phyloP scores from a whole-genome alignment of 2,329 filamentous ascomycete genomes.

The Rutstroemia sp. region DNA sequence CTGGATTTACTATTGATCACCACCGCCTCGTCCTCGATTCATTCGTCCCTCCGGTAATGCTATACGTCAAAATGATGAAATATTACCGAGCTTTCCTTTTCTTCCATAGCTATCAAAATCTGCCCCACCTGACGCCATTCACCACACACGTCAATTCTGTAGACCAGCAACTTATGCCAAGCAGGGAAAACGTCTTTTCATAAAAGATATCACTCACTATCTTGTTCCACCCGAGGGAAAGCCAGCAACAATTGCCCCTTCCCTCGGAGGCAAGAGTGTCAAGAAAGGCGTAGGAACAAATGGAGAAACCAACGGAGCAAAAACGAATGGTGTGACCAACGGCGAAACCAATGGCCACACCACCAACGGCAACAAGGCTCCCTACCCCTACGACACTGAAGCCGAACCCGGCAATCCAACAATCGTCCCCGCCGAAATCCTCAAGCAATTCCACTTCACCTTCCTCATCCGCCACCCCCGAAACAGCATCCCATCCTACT shows the following conservation, averaged over 20 bases:
- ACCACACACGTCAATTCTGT: not conserved
- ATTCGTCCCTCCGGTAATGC: not conserved
- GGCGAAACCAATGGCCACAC: conserved; percentile 28
- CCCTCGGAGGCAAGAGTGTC: conserved; percentile 41
- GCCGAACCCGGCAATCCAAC: conserved; percentile 72
- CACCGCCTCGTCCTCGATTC: too few relatives aligned
- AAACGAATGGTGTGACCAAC: conserved; percentile 17
- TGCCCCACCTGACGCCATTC: not conserved
- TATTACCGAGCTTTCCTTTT: not conserved
- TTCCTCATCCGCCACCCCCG: conserved; percentile 97
- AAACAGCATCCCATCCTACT: conserved; percentile 86
- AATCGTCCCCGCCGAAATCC: conserved; percentile 65
- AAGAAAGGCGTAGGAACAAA: conserved; percentile 30
- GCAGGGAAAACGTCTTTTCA: conserved; percentile 71
- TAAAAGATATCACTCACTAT: conserved; percentile 97
- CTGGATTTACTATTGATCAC: not conserved
- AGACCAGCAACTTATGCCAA: conserved; percentile 2
- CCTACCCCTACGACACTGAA: conserved; percentile 48
- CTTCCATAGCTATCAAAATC: not conserved
- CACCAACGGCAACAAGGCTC: conserved; percentile 26
- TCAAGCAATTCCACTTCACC: conserved; percentile 83
- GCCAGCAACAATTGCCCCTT: conserved; percentile 66
- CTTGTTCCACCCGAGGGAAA: conserved; percentile 68
- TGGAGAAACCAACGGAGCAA: conserved; percentile 22
- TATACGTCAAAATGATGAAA: not conserved